These are phyloP conservation scores for Fusarium foetens DNA, from an alignment of 2,329 filamentous ascomycete genomes.

Conservation along the genomic window DNA sequence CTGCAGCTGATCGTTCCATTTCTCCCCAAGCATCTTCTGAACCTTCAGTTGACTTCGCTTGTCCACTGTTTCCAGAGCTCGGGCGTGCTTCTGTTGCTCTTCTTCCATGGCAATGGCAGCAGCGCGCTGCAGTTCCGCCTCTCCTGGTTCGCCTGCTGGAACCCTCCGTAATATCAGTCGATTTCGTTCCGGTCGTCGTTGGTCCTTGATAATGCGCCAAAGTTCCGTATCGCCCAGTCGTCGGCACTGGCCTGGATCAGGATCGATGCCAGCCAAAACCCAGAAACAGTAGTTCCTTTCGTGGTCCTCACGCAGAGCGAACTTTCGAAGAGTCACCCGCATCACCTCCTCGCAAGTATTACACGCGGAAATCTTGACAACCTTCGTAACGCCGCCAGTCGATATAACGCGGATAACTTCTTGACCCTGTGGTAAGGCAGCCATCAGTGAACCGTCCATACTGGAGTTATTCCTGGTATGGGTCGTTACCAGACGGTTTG, in stretches of 20 bases:
- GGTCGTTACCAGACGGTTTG: conserved; percentile 69
- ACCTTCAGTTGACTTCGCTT: conserved; percentile 87
- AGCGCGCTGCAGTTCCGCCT: conserved; percentile 85
- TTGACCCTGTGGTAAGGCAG: conserved; percentile 84
- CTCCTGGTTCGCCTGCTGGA: conserved; percentile 89
- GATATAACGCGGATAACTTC: conserved; percentile 94
- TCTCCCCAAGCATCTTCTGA: conserved; percentile 88
- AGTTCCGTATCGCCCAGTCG: conserved; percentile 87
- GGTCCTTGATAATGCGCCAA: conserved; percentile 89
- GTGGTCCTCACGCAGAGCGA: conserved; percentile 87
- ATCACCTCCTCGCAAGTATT: conserved; percentile 93
- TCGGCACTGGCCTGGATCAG: conserved; percentile 82
- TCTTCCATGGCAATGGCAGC: conserved; percentile 92
- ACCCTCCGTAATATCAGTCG: conserved; percentile 91
- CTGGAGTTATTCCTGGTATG: conserved; percentile 86
- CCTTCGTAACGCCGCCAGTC: conserved; percentile 89
- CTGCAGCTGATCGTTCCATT: conserved; percentile 80
- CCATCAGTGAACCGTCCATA: conserved; percentile 86
- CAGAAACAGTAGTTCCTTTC: conserved; percentile 98
- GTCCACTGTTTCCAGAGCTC: conserved; percentile 71
- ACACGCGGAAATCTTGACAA: conserved; percentile 92
- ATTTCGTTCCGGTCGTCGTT: conserved; percentile 85
- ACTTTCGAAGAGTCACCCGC: conserved; percentile 87
- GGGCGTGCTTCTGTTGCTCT: conserved; percentile 75
- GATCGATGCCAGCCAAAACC: conserved; percentile 85